A percentile compares a stretch with the other conserved stretches of the same genome.
phyloP scores from a whole-genome alignment of 176 grass and related monocot species.

The Bromus sterilis region DNA sequence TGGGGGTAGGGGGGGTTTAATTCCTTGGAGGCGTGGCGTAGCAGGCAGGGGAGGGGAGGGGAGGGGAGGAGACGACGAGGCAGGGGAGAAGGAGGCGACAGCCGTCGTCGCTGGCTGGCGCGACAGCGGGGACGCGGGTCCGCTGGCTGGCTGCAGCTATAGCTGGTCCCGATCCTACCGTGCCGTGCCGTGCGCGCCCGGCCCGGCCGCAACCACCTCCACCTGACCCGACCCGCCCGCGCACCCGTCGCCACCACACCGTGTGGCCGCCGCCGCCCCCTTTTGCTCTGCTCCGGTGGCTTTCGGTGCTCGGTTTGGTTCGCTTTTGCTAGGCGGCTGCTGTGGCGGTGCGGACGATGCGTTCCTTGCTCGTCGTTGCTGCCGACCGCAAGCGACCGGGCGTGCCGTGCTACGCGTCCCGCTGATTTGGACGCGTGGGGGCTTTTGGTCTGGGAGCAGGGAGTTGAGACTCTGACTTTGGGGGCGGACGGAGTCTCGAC shows the following conservation, averaged over 20 bases:
- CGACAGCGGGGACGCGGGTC: slow-evolving; percentile 7
- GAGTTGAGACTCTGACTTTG: too few relatives aligned
- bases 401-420: too few relatives aligned
- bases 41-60: background rate
- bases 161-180: background rate
- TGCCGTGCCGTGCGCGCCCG: slow-evolving; percentile 21
- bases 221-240: background rate
- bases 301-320: background rate
- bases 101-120: background rate
- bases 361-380: background rate
- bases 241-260: background rate
- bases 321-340: background rate
- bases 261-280: background rate
- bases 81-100: background rate
- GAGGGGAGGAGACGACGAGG: background rate
- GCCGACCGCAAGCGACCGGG: background rate
- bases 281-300: background rate
- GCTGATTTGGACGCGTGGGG: too few relatives aligned
- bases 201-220: background rate
- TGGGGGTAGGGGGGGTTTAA: background rate
- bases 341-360: background rate
- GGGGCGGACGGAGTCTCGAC: too few relatives aligned
- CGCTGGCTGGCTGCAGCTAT: too few relatives aligned
- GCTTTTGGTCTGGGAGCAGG: too few relatives aligned
- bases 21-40: background rate